Evolutionary conservation across 805 yeast genomes (phyloP).

Genomic region (Hyphopichia homilentoma): DNA sequence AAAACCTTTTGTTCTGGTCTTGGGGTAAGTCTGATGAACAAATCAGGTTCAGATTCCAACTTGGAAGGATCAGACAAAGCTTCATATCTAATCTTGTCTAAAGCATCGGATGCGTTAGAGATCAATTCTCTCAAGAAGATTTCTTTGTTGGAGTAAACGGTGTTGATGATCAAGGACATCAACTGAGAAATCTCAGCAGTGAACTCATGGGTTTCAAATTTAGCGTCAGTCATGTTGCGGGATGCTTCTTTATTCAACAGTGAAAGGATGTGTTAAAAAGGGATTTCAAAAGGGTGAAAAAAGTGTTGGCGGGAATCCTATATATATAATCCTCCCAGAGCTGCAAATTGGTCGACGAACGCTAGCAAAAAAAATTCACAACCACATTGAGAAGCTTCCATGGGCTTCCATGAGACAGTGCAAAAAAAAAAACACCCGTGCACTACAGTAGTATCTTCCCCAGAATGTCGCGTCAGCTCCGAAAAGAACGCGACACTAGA

Average conservation of each 20-base stretch:
- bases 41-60: conserved; percentile 92
- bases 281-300: conserved; percentile 7
- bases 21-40: conserved; percentile 97
- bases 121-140: conserved; percentile 98
- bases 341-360: conserved; percentile 16
- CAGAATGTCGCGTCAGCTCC: background rate
- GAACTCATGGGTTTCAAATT: conserved; percentile 86
- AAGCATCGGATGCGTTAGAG: conserved; percentile 98
- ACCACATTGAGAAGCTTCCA: conserved; percentile 23
- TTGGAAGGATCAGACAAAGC: conserved; percentile 88
- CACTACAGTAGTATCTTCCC: background rate
- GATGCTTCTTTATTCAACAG: conserved; percentile 4
- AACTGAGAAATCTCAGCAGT: conserved; percentile 99
- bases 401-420: conserved; percentile 20
- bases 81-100: conserved; percentile 97
- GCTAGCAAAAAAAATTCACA: background rate
- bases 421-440: conserved; percentile 1
- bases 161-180: conserved; percentile 99
- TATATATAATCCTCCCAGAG: background rate
- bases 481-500: too few species aligned
- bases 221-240: conserved; percentile 49
- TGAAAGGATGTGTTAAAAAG: conserved; percentile 6
- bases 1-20: conserved; percentile 88
- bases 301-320: conserved; percentile 5
- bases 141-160: conserved; percentile 99